Evolutionary conservation across 73 alveolate genomes (phyloP), one percentile per base, ranked within the genome.

Genomic region (Paramecium tetraurelia): DNA sequence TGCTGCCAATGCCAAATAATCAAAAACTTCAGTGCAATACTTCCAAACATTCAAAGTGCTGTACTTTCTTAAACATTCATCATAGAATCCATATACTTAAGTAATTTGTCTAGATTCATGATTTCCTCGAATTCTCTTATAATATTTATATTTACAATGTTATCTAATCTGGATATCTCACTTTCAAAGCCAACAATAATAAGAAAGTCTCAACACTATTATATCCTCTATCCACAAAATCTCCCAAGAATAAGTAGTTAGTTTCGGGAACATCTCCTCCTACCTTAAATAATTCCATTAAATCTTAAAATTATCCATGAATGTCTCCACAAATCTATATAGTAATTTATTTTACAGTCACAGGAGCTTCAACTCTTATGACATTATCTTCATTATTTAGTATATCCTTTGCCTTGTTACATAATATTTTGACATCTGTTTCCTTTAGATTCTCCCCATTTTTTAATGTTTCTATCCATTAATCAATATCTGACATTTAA

Each of bases 1-100:
- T 9, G 99, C 99, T 38, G 99, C 99, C 59, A 98, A 92, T 69
- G 99, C 96, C 18, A 98, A 96, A 95, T 96, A 98, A 95, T 98
- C 99, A 87, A 98, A 98, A 63, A 97, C 96, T 95, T 98, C 99
- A 12, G 99, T 98, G 94, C 99, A 98, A 96, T 98, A 98, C 69
- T 99, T 93, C 99, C 99, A 98, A 38, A 98, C 99, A 92, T 98
- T 98, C 43, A 97, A 97, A 53, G 98, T 92, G 29, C 99, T 99
- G 92, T 96, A 98, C 85, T 97, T 97, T 80, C 99, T 92, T 92
- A 96, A 89, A 92, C 99, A 98, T 90, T 97, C 99, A 93, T 97
- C 99, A 93, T 98, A 98, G 77, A 98, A 98, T 2, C 98, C 98
- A 92, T 96, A 96, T 86, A 93, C 97, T 85, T 96, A 94, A 18